These are phyloP conservation scores for Neofusicoccum umdonicola DNA, from an alignment of 2,329 filamentous ascomycete genomes.

Conservation along the genomic window DNA sequence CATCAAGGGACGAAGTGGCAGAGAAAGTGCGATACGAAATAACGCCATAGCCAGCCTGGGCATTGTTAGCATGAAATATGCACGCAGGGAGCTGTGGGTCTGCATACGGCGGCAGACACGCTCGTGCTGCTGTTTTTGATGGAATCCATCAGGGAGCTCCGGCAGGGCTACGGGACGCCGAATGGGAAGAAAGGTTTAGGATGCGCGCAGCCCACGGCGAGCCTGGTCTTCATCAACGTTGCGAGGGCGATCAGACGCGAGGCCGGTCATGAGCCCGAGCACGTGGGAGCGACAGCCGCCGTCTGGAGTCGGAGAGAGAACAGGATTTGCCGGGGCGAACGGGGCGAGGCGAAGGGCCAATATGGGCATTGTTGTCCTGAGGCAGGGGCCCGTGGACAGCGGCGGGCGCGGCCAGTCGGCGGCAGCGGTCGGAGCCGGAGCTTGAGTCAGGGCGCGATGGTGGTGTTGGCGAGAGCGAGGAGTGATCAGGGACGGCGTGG, in stretches of 20 bases:
- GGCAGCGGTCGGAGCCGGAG: background rate
- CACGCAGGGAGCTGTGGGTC: background rate
- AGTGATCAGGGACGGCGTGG: background rate
- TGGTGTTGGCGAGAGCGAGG: background rate
- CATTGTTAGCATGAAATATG: background rate
- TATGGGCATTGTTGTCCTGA: constrained; percentile 9
- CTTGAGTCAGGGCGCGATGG: background rate
- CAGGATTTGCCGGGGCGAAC: background rate
- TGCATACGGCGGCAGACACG: constrained; percentile 11
- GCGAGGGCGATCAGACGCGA: constrained; percentile 39
- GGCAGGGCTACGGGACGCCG: constrained; percentile 18
- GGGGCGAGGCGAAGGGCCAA: background rate
- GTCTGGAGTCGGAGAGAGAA: background rate
- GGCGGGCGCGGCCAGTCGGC: constrained; percentile 7
- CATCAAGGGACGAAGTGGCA: background rate
- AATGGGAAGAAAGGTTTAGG: constrained; percentile 10
- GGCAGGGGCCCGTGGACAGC: background rate
- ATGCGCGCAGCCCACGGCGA: constrained; percentile 8
- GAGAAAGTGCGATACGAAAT: constrained; percentile 10
- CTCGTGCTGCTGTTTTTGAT: constrained; percentile 16
- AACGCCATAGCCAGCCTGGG: constrained; percentile 7
- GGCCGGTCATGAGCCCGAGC: constrained; percentile 24
- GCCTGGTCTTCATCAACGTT: constrained; percentile 19
- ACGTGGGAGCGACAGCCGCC: background rate
- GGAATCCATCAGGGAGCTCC: constrained; percentile 11